These are phyloP conservation scores for Linnemannia elongata DNA, from an alignment of 192 early-diverging fungal genomes.

Conservation along the genomic window DNA sequence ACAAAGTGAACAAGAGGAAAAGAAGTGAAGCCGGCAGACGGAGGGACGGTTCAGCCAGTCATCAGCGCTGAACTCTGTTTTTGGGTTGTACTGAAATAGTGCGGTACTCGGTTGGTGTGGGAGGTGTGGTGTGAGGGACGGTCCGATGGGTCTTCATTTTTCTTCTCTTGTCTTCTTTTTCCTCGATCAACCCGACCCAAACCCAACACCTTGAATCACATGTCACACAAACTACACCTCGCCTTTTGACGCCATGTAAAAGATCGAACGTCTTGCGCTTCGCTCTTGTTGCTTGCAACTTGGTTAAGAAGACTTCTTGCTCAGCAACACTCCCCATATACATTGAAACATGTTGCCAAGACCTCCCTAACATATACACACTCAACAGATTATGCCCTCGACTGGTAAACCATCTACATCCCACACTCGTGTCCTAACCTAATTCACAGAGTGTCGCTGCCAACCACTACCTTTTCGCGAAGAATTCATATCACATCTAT, in stretches of 20 bases:
- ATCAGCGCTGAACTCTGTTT: slow-evolving; percentile 18
- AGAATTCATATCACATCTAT: too few relatives aligned
- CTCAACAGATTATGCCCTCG: too few relatives aligned
- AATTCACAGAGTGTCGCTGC: too few relatives aligned
- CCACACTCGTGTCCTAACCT: too few relatives aligned
- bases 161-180: background rate
- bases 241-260: background rate
- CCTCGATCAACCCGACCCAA: background rate
- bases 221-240: slow-evolving; percentile 2
- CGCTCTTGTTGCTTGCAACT: too few relatives aligned
- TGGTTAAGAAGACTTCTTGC: too few relatives aligned
- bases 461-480: too few relatives aligned
- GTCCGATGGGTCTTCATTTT: background rate
- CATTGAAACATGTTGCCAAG: too few relatives aligned
- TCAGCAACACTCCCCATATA: too few relatives aligned
- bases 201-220: background rate
- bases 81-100: background rate
- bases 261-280: too few relatives aligned
- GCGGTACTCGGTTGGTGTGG: background rate
- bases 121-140: background rate
- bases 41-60: background rate
- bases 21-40: background rate
- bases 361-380: too few relatives aligned
- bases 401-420: too few relatives aligned
- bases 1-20: background rate